A percentile compares a stretch with the other conserved stretches of the same genome.
Evolutionary conservation across 257 asterid genomes (phyloP).

Genomic region (Knoxia roxburghii): DNA sequence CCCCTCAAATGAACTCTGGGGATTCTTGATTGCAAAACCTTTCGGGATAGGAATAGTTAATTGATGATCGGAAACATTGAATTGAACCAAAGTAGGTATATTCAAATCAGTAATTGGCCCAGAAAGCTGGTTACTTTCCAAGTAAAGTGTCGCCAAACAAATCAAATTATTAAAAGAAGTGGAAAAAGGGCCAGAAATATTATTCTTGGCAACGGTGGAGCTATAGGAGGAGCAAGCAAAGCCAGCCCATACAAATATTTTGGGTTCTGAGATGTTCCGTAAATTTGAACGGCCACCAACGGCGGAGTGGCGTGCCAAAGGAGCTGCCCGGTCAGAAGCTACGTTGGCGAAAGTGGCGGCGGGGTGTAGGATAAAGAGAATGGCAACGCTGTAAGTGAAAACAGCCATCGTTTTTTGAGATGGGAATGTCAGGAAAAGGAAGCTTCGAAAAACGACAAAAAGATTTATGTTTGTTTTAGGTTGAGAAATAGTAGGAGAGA

Average conservation of each 20-base stretch:
- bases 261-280: constrained; percentile 64
- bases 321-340: constrained; percentile 73
- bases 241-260: constrained; percentile 74
- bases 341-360: constrained; percentile 42
- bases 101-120: constrained; percentile 67
- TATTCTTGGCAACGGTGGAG: constrained; percentile 61
- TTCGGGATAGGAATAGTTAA: constrained; percentile 63
- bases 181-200: constrained; percentile 65
- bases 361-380: constrained; percentile 22
- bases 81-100: constrained; percentile 46
- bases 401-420: constrained; percentile 3
- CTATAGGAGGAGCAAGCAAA: constrained; percentile 52
- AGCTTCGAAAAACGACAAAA: constrained; percentile 2
- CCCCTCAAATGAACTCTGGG: constrained; percentile 49
- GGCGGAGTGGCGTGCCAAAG: constrained; percentile 58
- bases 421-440: constrained; percentile 11
- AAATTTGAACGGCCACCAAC: constrained; percentile 74
- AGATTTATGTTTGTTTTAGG: neutral
- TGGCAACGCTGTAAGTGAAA: constrained; percentile 12
- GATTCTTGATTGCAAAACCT: constrained; percentile 38
- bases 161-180: constrained; percentile 47
- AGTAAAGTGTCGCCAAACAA: constrained; percentile 67
- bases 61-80: constrained; percentile 60
- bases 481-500: neutral
- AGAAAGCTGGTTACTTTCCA: constrained; percentile 56